Evolutionary conservation across 2,329 filamentous ascomycete genomes (phyloP), one percentile per base, ranked within the genome.

Genomic region (Cladosporium sp.): DNA sequence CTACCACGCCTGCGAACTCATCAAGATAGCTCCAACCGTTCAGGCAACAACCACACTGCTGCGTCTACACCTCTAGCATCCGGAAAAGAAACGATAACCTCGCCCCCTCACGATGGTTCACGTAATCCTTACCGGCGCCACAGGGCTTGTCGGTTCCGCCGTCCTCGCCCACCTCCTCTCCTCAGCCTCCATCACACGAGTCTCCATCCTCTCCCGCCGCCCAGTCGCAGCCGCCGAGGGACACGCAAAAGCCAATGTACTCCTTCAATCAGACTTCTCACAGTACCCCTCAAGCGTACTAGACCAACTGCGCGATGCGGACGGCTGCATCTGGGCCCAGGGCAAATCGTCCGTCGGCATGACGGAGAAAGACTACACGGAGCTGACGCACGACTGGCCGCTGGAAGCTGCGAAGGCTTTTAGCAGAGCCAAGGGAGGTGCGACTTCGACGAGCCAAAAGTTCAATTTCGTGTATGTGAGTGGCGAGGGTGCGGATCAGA

Each of bases 381-480:
- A 80, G 51, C 88, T 91, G 67, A 91, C 88, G 0, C 78, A 83
- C 59, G 80, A 84, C 67, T 90, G 85, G 67, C 72, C 88, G 1
- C 67, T 90, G 1, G 81, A 78, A 2, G 86, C 86, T 0, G 87
- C 85, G 1, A 75, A 78, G 58, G 69, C 69, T 0, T 71, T 86
- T 12, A 73, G 78, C 2, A 71, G 77, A 39, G 81, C 83, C 7
- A 40, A 40, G 4, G 81, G 84, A 8, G n/a, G n/a, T n/a, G n/a
- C n/a, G n/a, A n/a, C n/a, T 32, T 1, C 37, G 3, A 25, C 20
- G 15, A 17, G 15, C 17, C 20, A 35, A 34, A 25, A 25, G 7
- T 86, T 91, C 71, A 83, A 83, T 52, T 91, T 91, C 70, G 77
- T 91, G 61, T 88, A 85, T 66, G 80, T 91, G 28, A 91, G 88